Evolutionary conservation across 1,284 basidiomycete genomes (phyloP), one percentile per base, ranked within the genome.

Genomic region (Cryptococcus sp.): DNA sequence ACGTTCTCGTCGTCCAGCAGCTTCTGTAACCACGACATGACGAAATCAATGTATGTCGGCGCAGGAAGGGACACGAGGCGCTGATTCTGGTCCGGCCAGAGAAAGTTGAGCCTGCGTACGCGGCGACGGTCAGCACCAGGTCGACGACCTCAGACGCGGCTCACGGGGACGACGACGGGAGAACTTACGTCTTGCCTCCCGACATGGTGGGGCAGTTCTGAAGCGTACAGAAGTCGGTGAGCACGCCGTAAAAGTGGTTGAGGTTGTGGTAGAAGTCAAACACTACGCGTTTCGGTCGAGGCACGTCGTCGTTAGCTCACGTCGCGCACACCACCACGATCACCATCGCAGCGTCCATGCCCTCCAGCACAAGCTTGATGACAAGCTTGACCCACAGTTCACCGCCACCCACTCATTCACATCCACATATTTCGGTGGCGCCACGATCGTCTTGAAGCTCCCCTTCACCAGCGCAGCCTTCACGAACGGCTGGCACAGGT

Each of bases 331-430:
- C 9, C 36, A 46, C 20, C 18, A 4, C 7, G 11, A 21, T 16
- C 7, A 35, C 23, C 40, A 18, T 28, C 36, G 12, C 35, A n/a
- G 35, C 48, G 7, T 33, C 18, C 21, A 13, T 46, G 12, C 46
- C 4, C n/a, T n/a, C 16, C 20, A n/a, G 4, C 20, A 43, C n/a
- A 21, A 4, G 46, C 28, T 4, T n/a, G 9, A 43, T 36, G 33
- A 12, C 15, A 9, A 13, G 51, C 24, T 55, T 47, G 23, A 81
- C 90, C 73, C 73, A 97, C 93, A 83, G 72, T 98, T 97, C 57
- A 96, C 88, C 0, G 94, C 95, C 35, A 98, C 91, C 96, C 96
- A 98, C 78, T 98, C 96, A 83, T 92, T 94, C 51, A 93, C 89
- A 75, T 96, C 91, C 42, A 93, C 89, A 72, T 95, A 98, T 76